Percentiles rank a stretch among this genome's conserved stretches.
These are phyloP conservation scores for Botrytis sinoallii DNA, from an alignment of 2,329 filamentous ascomycete species.

Conservation along the genomic window DNA sequence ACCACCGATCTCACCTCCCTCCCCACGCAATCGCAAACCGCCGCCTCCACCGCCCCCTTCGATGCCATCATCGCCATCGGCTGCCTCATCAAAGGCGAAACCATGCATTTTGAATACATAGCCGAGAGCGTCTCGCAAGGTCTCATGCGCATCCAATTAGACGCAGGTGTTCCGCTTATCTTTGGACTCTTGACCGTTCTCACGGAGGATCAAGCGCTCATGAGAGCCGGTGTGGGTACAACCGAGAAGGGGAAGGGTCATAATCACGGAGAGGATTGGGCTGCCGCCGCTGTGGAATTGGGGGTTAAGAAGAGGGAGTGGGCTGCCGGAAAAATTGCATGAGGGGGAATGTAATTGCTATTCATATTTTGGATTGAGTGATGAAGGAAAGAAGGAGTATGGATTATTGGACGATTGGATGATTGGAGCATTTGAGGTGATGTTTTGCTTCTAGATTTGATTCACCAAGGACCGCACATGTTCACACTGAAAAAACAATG, in stretches of 20 bases:
- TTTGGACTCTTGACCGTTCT: conserved; percentile 91
- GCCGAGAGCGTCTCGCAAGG: conserved; percentile 86
- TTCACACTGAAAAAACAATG: background rate
- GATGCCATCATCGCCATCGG: conserved; percentile 95
- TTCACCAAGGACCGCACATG: background rate
- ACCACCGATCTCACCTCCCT: conserved; percentile 63
- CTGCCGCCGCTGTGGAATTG: conserved; percentile 88
- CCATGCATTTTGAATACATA: conserved; percentile 99
- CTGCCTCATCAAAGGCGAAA: conserved; percentile 96
- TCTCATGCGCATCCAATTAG: conserved; percentile 90
- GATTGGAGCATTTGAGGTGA: conserved; percentile 3
- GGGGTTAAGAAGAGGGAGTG: conserved; percentile 83
- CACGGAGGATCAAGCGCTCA: conserved; percentile 80
- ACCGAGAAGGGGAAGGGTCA: conserved; percentile 66
- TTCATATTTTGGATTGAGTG: background rate
- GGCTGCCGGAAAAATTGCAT: conserved; percentile 48
- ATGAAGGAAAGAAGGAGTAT: background rate
- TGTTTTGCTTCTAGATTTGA: background rate
- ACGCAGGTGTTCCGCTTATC: conserved; percentile 82
- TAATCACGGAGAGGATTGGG: conserved; percentile 98
- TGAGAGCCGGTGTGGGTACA: conserved; percentile 67
- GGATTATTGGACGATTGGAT: background rate
- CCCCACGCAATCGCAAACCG: conserved; percentile 40
- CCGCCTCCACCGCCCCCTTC: conserved; percentile 61
- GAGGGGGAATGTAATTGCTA: background rate